These are phyloP conservation scores for Protomyces pachydermus DNA, from an alignment of 1,139 yeast species.

Conservation along the genomic window DNA sequence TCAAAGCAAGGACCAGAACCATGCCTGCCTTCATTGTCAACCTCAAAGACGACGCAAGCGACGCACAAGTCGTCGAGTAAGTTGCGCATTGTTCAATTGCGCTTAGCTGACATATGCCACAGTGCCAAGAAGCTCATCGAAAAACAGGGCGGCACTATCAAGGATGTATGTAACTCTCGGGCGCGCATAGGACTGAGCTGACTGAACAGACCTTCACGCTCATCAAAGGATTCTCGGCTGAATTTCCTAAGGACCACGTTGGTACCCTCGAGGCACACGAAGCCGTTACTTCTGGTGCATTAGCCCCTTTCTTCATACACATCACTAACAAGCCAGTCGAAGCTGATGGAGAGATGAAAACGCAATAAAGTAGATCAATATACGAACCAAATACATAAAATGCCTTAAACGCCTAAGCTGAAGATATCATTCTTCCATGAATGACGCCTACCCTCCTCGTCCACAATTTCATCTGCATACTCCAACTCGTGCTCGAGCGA, in stretches of 20 bases:
- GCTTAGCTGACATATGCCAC: not conserved
- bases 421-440: conserved; percentile 24
- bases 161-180: not conserved
- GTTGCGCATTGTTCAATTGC: not conserved
- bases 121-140: conserved; percentile 1
- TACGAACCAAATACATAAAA: not conserved
- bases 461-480: conserved; percentile 19
- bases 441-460: conserved; percentile 19
- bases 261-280: conserved; percentile 19
- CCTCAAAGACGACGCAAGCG: conserved; percentile 21
- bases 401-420: conserved; percentile 4
- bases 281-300: conserved; percentile 4
- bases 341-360: conserved; percentile 20
- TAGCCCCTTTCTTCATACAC: not conserved
- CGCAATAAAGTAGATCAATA: not conserved
- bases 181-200: not conserved
- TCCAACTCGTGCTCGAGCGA: conserved; percentile 16
- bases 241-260: conserved; percentile 21
- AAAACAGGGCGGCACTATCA: conserved; percentile 20
- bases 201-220: conserved; percentile 8
- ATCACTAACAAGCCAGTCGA: conserved; percentile 8
- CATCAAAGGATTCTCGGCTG: conserved; percentile 20
- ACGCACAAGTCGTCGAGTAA: conserved; percentile 12
- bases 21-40: conserved; percentile 22
- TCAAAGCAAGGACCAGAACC: not conserved